Conservation (phyloP, 345 rosid genomes). For the Melaleuca alternifolia region DNA sequence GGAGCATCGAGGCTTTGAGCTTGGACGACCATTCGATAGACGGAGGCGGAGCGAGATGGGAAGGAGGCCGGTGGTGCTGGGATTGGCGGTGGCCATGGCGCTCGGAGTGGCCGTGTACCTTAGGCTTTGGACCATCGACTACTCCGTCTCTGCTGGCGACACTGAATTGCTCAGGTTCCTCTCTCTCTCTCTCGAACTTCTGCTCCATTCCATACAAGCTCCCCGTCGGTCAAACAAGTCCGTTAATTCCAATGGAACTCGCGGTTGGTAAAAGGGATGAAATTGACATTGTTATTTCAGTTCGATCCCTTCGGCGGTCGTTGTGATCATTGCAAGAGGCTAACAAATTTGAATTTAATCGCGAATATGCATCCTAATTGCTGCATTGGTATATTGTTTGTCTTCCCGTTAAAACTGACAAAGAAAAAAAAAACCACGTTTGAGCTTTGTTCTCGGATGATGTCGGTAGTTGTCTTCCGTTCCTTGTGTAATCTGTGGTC, state of each 20-base stretch:
- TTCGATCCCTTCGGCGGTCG: background rate
- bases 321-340: background rate
- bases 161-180: constrained; percentile 54
- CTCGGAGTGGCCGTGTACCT: constrained; percentile 60
- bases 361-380: background rate
- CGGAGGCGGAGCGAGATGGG: constrained; percentile 17
- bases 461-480: background rate
- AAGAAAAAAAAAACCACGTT: background rate
- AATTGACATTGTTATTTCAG: background rate
- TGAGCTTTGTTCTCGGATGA: background rate
- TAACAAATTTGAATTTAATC: background rate
- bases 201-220: background rate
- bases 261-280: background rate
- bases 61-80: constrained; percentile 36
- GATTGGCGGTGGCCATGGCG: constrained; percentile 37
- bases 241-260: background rate
- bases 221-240: background rate
- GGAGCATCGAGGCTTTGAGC: background rate
- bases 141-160: constrained; percentile 52
- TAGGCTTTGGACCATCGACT: constrained; percentile 72
- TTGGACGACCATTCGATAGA: background rate
- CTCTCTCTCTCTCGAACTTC: background rate
- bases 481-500: background rate
- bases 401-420: background rate
- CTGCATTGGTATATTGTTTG: background rate